These are phyloP conservation scores for Gaeumannomyces sp. DNA, from an alignment of 2,329 filamentous ascomycete species.

Conservation along the genomic window DNA sequence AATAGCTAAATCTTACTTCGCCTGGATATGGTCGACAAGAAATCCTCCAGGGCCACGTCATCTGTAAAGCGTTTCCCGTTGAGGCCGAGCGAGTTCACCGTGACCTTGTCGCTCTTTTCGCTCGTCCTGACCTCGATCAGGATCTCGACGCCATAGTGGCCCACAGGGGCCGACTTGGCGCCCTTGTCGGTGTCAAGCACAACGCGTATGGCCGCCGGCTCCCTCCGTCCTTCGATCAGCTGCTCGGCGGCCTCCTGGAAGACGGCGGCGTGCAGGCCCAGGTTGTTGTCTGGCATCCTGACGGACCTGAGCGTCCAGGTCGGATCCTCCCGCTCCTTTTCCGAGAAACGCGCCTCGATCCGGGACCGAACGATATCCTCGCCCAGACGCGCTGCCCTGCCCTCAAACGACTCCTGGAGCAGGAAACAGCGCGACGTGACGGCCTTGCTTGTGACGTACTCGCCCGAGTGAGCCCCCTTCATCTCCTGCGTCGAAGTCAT, in stretches of 20 bases:
- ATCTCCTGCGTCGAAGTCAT: conserved; percentile 60
- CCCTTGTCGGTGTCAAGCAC: conserved; percentile 66
- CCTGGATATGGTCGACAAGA: conserved; percentile 68
- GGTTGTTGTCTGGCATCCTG: conserved; percentile 53
- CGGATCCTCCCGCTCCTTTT: conserved; percentile 73
- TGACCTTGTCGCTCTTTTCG: conserved; percentile 38
- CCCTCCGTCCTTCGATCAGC: conserved; percentile 56
- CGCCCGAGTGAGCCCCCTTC: conserved; percentile 45
- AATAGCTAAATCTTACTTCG: conserved; percentile 47
- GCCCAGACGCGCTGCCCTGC: conserved; percentile 66
- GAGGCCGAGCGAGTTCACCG: conserved; percentile 52
- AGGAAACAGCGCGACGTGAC: conserved; percentile 62
- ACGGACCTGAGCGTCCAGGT: conserved; percentile 74
- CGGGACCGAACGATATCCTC: conserved; percentile 85
- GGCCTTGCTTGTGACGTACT: conserved; percentile 38
- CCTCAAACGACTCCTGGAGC: conserved; percentile 70
- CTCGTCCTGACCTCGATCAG: conserved; percentile 55
- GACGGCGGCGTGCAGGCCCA: conserved; percentile 59
- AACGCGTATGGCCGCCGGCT: conserved; percentile 63
- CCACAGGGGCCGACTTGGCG: conserved; percentile 59
- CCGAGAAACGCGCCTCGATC: conserved; percentile 77
- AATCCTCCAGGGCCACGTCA: conserved; percentile 64
- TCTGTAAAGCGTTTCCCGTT: conserved; percentile 69
- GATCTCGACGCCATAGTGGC: conserved; percentile 66
- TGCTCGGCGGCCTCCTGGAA: conserved; percentile 64